These are phyloP conservation scores for Colletotrichum phormii DNA, from an alignment of 2,329 filamentous ascomycete species.

Conservation along the genomic window DNA sequence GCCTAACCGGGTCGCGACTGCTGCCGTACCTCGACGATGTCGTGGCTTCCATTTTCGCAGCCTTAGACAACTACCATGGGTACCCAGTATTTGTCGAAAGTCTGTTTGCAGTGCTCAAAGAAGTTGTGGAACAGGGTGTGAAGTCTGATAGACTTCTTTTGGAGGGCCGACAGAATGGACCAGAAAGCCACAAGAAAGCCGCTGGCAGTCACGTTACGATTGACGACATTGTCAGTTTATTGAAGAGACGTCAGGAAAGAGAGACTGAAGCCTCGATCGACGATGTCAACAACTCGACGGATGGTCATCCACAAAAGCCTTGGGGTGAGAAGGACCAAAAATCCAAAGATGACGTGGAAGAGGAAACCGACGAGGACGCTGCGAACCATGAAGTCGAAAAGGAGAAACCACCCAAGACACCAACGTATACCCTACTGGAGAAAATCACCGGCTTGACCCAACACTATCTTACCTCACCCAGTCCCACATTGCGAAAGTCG, in stretches of 20 bases:
- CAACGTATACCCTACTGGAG: slow-evolving; percentile 83
- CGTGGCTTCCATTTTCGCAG: slow-evolving; percentile 89
- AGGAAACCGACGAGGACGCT: slow-evolving; percentile 39
- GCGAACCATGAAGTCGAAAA: slow-evolving; percentile 27
- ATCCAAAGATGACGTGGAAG: slow-evolving; percentile 39
- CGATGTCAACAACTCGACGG: slow-evolving; percentile 48
- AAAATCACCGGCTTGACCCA: slow-evolving; percentile 87
- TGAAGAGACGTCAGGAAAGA: slow-evolving; percentile 51
- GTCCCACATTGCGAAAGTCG: slow-evolving; percentile 80
- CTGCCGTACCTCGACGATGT: slow-evolving; percentile 93
- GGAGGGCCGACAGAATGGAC: slow-evolving; percentile 50
- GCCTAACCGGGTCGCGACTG: slow-evolving; percentile 82
- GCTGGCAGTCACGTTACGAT: slow-evolving; percentile 49
- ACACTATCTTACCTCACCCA: slow-evolving; percentile 89
- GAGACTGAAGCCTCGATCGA: slow-evolving; percentile 47
- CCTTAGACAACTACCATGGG: slow-evolving; percentile 94
- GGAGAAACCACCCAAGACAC: slow-evolving; percentile 75
- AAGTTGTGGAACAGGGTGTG: slow-evolving; percentile 85
- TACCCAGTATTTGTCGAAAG: slow-evolving; percentile 88
- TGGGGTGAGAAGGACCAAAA: slow-evolving; percentile 43
- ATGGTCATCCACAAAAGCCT: slow-evolving; percentile 48
- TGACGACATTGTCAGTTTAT: slow-evolving; percentile 63
- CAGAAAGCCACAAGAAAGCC: slow-evolving; percentile 57
- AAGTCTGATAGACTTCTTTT: slow-evolving; percentile 65
- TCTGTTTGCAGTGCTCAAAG: slow-evolving; percentile 84